Evolutionary conservation across 164 flowering plant genomes (phyloP), one percentile per base, ranked within the genome.

Genomic region (Liriodendron chinense): DNA sequence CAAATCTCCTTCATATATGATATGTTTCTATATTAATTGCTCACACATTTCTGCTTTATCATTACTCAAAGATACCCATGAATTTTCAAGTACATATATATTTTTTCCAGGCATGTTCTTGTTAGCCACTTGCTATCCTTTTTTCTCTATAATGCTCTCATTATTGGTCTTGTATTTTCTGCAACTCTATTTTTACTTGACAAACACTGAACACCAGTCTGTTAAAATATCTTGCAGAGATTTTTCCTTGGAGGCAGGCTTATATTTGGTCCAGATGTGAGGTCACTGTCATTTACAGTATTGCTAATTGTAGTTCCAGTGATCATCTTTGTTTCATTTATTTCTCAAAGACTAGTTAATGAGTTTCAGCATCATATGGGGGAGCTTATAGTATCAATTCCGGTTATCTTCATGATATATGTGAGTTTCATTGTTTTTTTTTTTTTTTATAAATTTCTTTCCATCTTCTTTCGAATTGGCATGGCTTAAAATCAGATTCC

Each of bases 181-280:
- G 59, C 59, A 12, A 67, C 25, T 67, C 21, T 24, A 21, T 18
- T 48, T 71, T 50, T 56, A 7, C 65, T 71, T 21, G 67, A 28
- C n/a, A 18, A 47, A 18, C 43, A 61, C 24, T 72, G 59, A 20
- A 9, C 10, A 13, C 20, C 23, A 6, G 24, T 72, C 23, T 65
- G 26, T 68, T 62, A 1, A 24, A 69, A 26, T 24, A 47, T 61
- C 65, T 72, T 88, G 88, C 94, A 92, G 97, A 87, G 63, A 78
- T 92, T 92, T 77, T 82, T 82, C 64, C 73, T 83, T 71, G 88
- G 89, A 56, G 97, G 95, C 71, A 87, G 97, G 79, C 75, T 92
- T 74, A 65, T 91, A 75, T 92, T 92, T 81, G 97, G 97, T 68
- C 97, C 95, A 65, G 95, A 91, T 78, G 85, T 74, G 56, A 80